A percentile compares a stretch with the other conserved stretches of the same genome.
These are phyloP conservation scores for Xylaria sp. DNA, from an alignment of 2,329 filamentous ascomycete genomes.

Conservation along the genomic window DNA sequence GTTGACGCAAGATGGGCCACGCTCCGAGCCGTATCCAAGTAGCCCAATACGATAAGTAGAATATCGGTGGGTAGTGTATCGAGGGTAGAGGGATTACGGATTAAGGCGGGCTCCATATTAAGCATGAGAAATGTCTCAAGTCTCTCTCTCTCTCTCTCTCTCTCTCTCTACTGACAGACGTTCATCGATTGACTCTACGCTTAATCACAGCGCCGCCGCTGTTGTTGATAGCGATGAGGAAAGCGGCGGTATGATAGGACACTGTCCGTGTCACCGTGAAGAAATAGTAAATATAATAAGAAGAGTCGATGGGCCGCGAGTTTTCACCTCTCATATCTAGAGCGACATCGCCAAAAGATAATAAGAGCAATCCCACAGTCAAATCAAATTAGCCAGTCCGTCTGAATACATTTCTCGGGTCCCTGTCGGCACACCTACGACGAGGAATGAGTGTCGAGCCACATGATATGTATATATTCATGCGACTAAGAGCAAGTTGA, in stretches of 20 bases:
- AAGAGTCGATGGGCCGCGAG: background rate
- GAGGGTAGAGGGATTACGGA: constrained; percentile 49
- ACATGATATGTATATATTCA: constrained; percentile 1
- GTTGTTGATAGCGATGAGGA: background rate
- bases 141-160: too few species aligned
- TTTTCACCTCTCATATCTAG: background rate
- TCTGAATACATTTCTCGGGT: background rate
- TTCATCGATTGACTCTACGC: background rate
- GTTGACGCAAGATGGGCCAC: constrained; percentile 56
- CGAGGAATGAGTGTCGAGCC: background rate
- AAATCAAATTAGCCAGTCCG: background rate
- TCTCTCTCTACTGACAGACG: background rate
- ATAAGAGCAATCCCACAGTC: background rate
- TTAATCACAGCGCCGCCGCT: background rate
- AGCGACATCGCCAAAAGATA: background rate
- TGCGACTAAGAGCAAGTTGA: background rate
- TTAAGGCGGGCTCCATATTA: constrained; percentile 34
- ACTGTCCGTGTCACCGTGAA: background rate
- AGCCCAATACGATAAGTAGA: constrained; percentile 60
- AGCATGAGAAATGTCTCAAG: background rate
- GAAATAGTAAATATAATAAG: background rate
- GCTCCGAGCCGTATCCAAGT: constrained; percentile 62
- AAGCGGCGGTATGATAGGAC: background rate
- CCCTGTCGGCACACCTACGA: background rate
- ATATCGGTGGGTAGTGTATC: constrained; percentile 62